Base-by-base conservation (phyloP, 2,329 filamentous ascomycete genomes). In the Fusarium sp. region DNA sequence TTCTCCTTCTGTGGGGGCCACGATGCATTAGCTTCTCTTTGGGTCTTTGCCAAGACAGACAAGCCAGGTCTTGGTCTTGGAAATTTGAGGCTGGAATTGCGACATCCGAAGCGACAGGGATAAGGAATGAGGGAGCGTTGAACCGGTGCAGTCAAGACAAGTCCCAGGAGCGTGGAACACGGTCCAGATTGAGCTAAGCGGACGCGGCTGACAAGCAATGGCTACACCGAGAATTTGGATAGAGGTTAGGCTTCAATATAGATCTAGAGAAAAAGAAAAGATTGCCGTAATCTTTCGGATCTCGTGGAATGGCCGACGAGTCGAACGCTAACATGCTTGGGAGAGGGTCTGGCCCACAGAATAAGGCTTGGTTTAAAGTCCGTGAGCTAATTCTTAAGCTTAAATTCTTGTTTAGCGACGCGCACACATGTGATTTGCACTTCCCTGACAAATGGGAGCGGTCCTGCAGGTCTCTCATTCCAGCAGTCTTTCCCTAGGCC, bases 351-450 rank as follows among this genome's bases (percentile, higher is more conserved):
- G 49, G 31, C 15, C 63, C 64, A 62, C 48, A 59, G 15, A 62
- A 59, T 67, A 62, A 46, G 52, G 50, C 53, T 47, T 39, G 8
- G 40, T 41, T 31, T 62, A 50, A 41, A 53, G 49, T 25, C 19
- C 34, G 43, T 53, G 31, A 54, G 39, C 52, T 62, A 53, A 54
- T 45, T 32, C 36, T 67, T 66, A 67, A 67, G 53, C 64, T 67
- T 64, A 64, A 43, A 42, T 51, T 29, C 28, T 19, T 22, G 29
- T 19, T 8, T 36, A 22, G 19, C 19, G 39, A 19, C 19, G 26
- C 13, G 31, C 38, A 45, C 36, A 8, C 47, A 52, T 38, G 28
- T 42, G 51, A 51, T 13, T 19, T 34, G 12, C n/a, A 26, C 13
- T 28, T 13, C 41, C 42, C 6, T 26, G 34, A 19, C 13, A 11